Base-by-base conservation (phyloP, 495 filamentous ascomycete species). In the Amphirosellinia nigrospora region DNA sequence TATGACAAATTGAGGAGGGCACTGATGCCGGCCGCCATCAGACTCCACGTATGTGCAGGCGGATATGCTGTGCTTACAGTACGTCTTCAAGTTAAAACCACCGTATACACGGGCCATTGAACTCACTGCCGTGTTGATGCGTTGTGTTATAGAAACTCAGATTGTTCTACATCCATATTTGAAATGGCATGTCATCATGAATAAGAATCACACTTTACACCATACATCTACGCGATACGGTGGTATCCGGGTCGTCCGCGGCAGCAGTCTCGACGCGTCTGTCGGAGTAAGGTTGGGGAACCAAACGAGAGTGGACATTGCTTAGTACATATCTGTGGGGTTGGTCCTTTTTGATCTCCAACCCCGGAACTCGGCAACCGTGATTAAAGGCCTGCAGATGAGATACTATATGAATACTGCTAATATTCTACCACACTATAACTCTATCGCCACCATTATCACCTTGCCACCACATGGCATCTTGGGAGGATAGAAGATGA, bases 1-100 rank as follows among this genome's bases (percentile, higher is more conserved):
- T 43, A 53, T 65, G 63, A 65, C 63, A 65, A 65, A 65, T 65
- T 39, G 46, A 41, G 46, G 28, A 34, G 30, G 30, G 16, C 4
- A 15, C 58, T 60, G 58, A 26, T 60, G 58, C 53, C 53, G 53
- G 53, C 53, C 53, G 53, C 53, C 53, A 26, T 53, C 50, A 7
- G 50, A 53, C 50, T 30, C 50, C 50, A 30, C 50, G 30, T n/a
- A 30, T 30, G 50, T 53, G 50, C 8, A 16, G 7, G 11, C 23
- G 50, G 50, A 53, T 30, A 53, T 52, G 48, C 48, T 23, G 21
- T 26, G 48, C 48, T 52, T 52, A 15, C 48, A n/a, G n/a, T n/a
- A n/a, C n/a, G n/a, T n/a, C n/a, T n/a, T n/a, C n/a, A n/a, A n/a
- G n/a, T n/a, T n/a, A n/a, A n/a, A n/a, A n/a, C n/a, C n/a, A n/a